These are phyloP conservation scores for Brassica juncea DNA, from an alignment of 345 rosid genomes.

Conservation along the genomic window DNA sequence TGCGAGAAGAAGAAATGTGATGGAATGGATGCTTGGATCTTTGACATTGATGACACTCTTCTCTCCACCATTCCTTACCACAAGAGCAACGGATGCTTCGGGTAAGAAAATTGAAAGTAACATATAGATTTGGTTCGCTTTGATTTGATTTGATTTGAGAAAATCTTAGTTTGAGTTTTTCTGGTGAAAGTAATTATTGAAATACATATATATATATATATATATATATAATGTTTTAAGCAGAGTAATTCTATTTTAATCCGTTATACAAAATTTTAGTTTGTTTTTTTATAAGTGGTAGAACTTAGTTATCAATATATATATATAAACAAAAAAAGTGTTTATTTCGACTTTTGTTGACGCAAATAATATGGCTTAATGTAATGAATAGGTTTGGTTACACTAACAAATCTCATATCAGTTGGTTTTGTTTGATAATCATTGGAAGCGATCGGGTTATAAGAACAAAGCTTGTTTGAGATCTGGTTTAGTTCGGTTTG, in stretches of 20 bases:
- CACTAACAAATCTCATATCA: neutral
- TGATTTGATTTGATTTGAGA: neutral
- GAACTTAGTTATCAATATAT: neutral
- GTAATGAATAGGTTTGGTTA: neutral
- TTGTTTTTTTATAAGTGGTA: neutral
- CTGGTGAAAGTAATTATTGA: neutral
- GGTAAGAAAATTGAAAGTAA: slow-evolving; percentile 41
- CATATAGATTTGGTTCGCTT: neutral
- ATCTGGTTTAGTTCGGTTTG: neutral
- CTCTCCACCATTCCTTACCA: slow-evolving; percentile 73
- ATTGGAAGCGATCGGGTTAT: neutral
- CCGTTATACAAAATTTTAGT: neutral
- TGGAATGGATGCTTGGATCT: slow-evolving; percentile 78
- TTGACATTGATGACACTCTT: slow-evolving; percentile 72
- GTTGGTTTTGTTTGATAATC: neutral
- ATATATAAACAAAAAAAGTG: neutral
- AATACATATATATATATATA: neutral
- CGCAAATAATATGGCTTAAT: neutral
- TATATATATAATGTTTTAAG: neutral
- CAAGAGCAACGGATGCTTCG: slow-evolving; percentile 60
- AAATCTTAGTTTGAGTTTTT: neutral
- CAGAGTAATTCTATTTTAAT: neutral
- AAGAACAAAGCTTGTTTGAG: neutral
- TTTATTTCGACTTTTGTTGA: neutral
- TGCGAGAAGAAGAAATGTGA: slow-evolving; percentile 48